Evolutionary conservation across 768 basidiomycete genomes (phyloP), one percentile per base, ranked within the genome.

Genomic region (Calocybe cyanea): DNA sequence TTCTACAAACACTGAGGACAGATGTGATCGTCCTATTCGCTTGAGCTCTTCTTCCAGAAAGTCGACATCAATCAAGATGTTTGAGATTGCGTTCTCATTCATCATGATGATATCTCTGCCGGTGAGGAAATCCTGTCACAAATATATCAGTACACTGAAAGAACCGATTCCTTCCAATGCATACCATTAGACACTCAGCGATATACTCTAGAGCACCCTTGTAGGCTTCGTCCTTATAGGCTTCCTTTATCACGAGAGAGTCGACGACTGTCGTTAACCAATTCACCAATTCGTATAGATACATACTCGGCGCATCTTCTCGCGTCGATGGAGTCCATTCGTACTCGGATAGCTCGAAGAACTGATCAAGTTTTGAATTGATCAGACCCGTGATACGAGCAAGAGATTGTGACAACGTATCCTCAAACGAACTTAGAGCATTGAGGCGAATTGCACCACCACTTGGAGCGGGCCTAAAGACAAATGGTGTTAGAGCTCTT

Each of bases 221-320:
- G 63, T 96, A 99, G 8, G 90, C 91, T 53, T 90, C 83, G 43
- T 92, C 87, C 65, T 93, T 94, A 69, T 92, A 85, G 8, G 69
- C 66, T 46, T 93, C 88, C 45, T 88, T 84, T 67, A 98, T 81
- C 49, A 76, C 78, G 54, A 85, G 81, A 48, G 81, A 91, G 63
- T 98, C 96, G 38, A 99, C 92, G 45, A 96, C 89, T 1, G 94
- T 96, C 31, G 87, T 94, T 42, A 98, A 75, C 88, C 94, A 99
- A 62, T 92, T 93, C 62, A 95, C 80, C 57, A 98, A 79, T 63
- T 97, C 95, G 61, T 92, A 87, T 2, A 98, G 75, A 65, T 97
- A 97, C 78, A 87, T 86, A 77, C 91, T 94, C 35, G 94, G 92
- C 28, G 81, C 81, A 47, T 77, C 73, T 60, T 89, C 85, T 25